Evolutionary conservation across 345 rosid genomes (phyloP).

Genomic region (Punica granatum): DNA sequence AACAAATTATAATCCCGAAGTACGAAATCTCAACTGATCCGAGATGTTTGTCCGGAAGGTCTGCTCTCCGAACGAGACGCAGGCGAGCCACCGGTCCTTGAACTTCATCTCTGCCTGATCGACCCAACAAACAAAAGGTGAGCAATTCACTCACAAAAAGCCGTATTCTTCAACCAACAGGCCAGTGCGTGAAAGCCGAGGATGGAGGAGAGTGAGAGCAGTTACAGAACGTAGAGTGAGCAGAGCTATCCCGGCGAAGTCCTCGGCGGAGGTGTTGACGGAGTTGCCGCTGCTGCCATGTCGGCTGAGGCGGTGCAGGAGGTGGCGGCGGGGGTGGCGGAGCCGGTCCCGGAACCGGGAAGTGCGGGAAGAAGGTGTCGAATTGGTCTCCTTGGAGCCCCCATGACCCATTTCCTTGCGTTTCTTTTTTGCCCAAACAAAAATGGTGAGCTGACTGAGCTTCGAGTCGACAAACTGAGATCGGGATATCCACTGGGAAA

Average conservation of each 20-base stretch:
- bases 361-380: conserved; percentile 16
- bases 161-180: neutral
- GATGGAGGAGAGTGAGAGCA: too few relatives aligned
- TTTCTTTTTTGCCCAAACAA: neutral
- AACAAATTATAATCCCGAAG: neutral
- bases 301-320: conserved; percentile 20
- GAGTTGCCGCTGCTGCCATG: conserved; percentile 13
- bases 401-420: conserved; percentile 24
- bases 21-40: conserved; percentile 42
- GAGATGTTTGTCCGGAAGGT: conserved; percentile 72
- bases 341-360: conserved; percentile 40
- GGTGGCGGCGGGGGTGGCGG: conserved; percentile 24
- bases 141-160: neutral
- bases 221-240: conserved; percentile 62
- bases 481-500: neutral
- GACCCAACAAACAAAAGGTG: conserved; percentile 2
- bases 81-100: conserved; percentile 83
- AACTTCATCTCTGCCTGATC: conserved; percentile 71
- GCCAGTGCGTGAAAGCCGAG: neutral
- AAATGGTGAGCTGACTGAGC: neutral
- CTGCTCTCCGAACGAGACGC: conserved; percentile 86
- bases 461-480: neutral
- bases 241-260: conserved; percentile 85
- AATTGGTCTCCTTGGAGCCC: conserved; percentile 14
- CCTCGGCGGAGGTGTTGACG: conserved; percentile 36